These are phyloP conservation scores for Zygotorulaspora danielsina DNA, from an alignment of 805 yeast genomes.

Conservation along the genomic window DNA sequence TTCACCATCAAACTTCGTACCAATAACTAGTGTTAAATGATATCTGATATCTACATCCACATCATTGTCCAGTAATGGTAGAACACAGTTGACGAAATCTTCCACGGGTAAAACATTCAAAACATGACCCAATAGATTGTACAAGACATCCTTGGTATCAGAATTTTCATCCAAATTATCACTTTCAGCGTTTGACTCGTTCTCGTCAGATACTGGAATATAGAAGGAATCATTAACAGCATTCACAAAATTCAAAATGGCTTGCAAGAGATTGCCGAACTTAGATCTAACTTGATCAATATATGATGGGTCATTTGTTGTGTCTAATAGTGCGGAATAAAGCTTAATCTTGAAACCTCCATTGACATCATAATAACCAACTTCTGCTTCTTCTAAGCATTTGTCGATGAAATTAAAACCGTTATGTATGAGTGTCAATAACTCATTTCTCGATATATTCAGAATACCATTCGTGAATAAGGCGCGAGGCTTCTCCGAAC, in stretches of 20 bases:
- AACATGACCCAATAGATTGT: conserved; percentile 55
- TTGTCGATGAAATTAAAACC: conserved; percentile 56
- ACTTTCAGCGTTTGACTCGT: conserved; percentile 20
- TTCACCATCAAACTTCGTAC: conserved; percentile 67
- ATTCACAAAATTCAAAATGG: conserved; percentile 24
- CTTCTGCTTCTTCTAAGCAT: conserved; percentile 40
- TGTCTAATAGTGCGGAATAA: conserved; percentile 47
- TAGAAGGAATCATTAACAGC: conserved; percentile 9
- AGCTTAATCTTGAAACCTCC: conserved; percentile 50
- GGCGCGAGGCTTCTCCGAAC: conserved; percentile 46
- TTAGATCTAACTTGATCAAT: conserved; percentile 20
- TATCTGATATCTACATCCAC: conserved; percentile 48
- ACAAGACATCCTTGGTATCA: conserved; percentile 42
- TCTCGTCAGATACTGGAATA: conserved; percentile 7
- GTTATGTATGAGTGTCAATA: conserved; percentile 45
- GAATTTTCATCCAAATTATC: conserved; percentile 20
- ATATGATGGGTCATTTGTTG: conserved; percentile 16
- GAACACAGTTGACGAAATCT: conserved; percentile 62
- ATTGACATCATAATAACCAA: conserved; percentile 24
- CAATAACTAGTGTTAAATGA: conserved; percentile 58
- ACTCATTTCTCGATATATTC: conserved; percentile 46
- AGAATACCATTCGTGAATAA: conserved; percentile 60
- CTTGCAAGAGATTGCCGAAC: conserved; percentile 28
- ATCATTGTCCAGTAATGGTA: conserved; percentile 36
- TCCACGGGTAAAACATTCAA: conserved; percentile 71